These are phyloP conservation scores for Penicillium sumatraense DNA, from an alignment of 2,329 filamentous ascomycete genomes.

Conservation along the genomic window DNA sequence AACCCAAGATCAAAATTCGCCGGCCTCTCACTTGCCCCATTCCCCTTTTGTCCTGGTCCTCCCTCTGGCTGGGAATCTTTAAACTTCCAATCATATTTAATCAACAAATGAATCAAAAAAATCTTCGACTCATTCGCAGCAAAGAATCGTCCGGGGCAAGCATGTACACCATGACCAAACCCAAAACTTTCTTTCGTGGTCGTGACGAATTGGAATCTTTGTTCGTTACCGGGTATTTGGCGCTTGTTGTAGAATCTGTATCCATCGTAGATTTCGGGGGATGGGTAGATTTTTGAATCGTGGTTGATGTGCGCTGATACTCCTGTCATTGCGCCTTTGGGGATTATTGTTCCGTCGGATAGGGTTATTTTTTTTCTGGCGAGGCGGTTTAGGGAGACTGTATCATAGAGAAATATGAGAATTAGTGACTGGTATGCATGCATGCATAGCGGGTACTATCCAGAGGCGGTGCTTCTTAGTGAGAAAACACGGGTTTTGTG, in stretches of 20 bases:
- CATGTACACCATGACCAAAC: constrained; percentile 44
- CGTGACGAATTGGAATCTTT: constrained; percentile 35
- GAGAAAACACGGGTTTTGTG: no score
- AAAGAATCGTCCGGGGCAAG: constrained; percentile 61
- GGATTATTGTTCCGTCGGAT: constrained; percentile 35
- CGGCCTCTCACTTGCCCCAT: constrained; percentile 30
- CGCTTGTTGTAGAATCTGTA: constrained; percentile 40
- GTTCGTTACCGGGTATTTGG: constrained; percentile 34
- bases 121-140: constrained; percentile 62
- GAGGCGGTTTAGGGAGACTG: constrained; percentile 34
- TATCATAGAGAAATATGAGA: not conserved
- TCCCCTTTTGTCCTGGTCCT: constrained; percentile 36
- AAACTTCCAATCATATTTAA: constrained; percentile 58
- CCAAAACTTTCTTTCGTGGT: constrained; percentile 34
- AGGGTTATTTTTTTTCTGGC: constrained; percentile 28
- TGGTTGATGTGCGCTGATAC: constrained; percentile 32
- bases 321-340: constrained; percentile 30
- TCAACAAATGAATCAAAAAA: constrained; percentile 55
- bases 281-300: constrained; percentile 33
- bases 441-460: no score
- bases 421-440: no score
- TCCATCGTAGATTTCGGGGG: constrained; percentile 38
- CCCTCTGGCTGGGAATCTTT: no score
- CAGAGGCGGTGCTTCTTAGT: no score
- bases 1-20: constrained; percentile 51